Percentiles rank a stretch among this genome's conserved stretches.
phyloP scores from a whole-genome alignment of 2,329 filamentous ascomycete genomes.

The Colletotrichum karsti region DNA sequence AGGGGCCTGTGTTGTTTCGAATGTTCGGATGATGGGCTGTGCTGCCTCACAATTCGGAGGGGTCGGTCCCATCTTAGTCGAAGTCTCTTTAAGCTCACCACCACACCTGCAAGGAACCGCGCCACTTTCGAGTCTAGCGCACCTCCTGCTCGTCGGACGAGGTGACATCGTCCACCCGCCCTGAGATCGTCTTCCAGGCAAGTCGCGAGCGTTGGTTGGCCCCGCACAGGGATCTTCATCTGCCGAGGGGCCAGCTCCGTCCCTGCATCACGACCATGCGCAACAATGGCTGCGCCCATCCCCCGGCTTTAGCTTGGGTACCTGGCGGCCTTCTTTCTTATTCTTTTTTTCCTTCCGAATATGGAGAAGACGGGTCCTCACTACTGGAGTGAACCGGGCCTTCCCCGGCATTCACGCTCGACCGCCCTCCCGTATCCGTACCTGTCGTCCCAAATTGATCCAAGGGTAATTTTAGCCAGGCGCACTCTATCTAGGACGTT shows the following conservation, averaged over 20 bases:
- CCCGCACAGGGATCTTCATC: conserved; percentile 2
- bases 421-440: conserved; percentile 5
- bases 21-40: conserved; percentile 28
- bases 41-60: conserved; percentile 24
- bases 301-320: not conserved
- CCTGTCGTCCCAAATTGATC: conserved; percentile 17
- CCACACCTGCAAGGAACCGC: conserved; percentile 9
- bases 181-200: not conserved
- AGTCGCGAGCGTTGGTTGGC: not conserved
- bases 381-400: not conserved
- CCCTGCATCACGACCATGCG: conserved; percentile 8
- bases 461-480: not conserved
- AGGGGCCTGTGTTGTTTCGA: conserved; percentile 18
- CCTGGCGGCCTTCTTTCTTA: not conserved
- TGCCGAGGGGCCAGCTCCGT: not conserved
- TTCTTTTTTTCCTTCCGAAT: not conserved
- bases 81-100: conserved; percentile 29
- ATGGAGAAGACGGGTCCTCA: not conserved
- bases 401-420: not conserved
- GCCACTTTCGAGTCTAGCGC: not conserved
- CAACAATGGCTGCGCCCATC: conserved; percentile 1
- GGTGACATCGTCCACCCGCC: conserved; percentile 11
- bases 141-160: conserved; percentile 9
- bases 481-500: conserved; percentile 9
- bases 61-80: conserved; percentile 13